A percentile compares a stretch with the other conserved stretches of the same genome.
phyloP scores from a whole-genome alignment of 1,284 basidiomycete species.

The Cutaneotrichosporon sp. region DNA sequence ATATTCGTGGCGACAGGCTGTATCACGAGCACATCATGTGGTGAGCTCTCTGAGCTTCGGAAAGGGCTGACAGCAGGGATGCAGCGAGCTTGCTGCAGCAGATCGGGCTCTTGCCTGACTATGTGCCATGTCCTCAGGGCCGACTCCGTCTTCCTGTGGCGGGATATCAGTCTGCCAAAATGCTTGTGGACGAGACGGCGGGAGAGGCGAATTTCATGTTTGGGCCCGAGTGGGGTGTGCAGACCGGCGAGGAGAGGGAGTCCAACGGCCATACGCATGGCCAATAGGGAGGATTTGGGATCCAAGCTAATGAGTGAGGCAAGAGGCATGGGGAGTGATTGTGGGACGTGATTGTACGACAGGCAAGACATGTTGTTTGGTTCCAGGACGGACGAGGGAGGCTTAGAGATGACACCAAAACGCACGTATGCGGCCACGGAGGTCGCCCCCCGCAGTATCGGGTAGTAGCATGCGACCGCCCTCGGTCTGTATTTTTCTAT shows the following conservation, averaged over 20 bases:
- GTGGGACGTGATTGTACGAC: no score
- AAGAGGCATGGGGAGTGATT: no score
- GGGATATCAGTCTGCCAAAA: constrained; percentile 15
- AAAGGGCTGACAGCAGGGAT: constrained; percentile 19
- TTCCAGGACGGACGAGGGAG: no score
- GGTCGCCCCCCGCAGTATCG: no score
- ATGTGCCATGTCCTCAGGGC: constrained; percentile 11
- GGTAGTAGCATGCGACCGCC: no score
- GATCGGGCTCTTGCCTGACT: constrained; percentile 19
- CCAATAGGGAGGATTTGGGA: no score
- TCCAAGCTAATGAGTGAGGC: no score
- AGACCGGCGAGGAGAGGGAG: not conserved
- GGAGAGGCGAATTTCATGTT: constrained; percentile 25
- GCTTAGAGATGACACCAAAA: no score
- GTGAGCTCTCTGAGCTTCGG: constrained; percentile 24
- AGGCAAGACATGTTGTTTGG: no score
- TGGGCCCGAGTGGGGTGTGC: constrained; percentile 19
- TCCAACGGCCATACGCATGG: no score
- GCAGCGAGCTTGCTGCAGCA: constrained; percentile 26
- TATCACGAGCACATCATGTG: constrained; percentile 54
- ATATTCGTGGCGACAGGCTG: constrained; percentile 56
- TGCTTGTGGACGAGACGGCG: constrained; percentile 22
- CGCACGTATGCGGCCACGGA: no score
- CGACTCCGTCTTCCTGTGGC: constrained; percentile 21
- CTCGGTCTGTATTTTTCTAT: no score